Evolutionary conservation across 2,329 filamentous ascomycete species (phyloP).

Genomic region (Aspergillus sp.): DNA sequence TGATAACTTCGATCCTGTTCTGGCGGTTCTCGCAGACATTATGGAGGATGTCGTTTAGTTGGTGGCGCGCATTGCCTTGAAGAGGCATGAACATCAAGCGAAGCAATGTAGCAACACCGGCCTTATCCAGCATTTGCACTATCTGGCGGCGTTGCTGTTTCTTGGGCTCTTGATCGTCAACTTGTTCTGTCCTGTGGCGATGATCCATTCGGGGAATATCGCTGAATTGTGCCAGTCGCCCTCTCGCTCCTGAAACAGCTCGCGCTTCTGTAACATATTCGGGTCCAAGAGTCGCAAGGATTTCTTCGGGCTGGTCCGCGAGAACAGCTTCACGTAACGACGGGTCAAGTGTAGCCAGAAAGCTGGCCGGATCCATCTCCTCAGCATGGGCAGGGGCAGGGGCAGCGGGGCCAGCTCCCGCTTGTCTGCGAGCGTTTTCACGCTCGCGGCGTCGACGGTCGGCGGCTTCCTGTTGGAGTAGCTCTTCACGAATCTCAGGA

Average conservation of each 20-base stretch:
- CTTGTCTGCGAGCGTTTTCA: conserved; percentile 73
- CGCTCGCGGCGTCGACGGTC: conserved; percentile 86
- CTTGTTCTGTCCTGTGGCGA: conserved; percentile 36
- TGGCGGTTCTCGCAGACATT: conserved; percentile 97
- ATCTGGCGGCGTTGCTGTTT: conserved; percentile 77
- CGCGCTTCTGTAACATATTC: conserved; percentile 86
- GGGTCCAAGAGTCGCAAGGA: conserved; percentile 78
- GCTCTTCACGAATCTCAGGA: conserved; percentile 83
- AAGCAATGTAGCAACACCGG: conserved; percentile 90
- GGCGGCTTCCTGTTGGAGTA: conserved; percentile 84
- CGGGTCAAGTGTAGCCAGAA: conserved; percentile 85
- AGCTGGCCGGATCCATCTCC: conserved; percentile 91
- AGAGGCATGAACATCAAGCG: conserved; percentile 98
- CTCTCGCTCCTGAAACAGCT: conserved; percentile 60
- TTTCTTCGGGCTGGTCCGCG: conserved; percentile 86
- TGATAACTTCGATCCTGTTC: conserved; percentile 90
- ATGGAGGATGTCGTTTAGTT: conserved; percentile 82
- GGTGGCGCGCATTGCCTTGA: conserved; percentile 78
- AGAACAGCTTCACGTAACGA: conserved; percentile 81
- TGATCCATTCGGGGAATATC: conserved; percentile 42
- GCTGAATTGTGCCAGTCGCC: conserved; percentile 56
- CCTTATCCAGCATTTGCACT: conserved; percentile 95
- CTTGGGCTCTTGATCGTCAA: conserved; percentile 50
- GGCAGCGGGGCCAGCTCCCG: conserved; percentile 41
- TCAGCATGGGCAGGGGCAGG: conserved; percentile 57